A percentile compares a stretch with the other conserved stretches of the same genome.
phyloP scores from a whole-genome alignment of 2,329 filamentous ascomycete genomes.

The Westerdykella aurantiaca region DNA sequence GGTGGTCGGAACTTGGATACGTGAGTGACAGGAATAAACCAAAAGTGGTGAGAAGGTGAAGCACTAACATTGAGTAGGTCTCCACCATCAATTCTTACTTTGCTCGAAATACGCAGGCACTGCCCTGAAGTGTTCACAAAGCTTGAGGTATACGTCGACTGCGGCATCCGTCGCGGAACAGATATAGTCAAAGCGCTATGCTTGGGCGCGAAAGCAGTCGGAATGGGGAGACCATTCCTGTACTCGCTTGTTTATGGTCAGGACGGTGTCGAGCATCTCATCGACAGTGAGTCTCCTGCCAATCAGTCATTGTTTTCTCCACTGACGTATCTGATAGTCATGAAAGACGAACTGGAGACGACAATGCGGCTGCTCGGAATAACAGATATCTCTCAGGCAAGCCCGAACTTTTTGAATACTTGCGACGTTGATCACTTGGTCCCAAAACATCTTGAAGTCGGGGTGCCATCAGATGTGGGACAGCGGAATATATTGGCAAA shows the following conservation, averaged over 20 bases:
- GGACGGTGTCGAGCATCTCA: slow-evolving; percentile 41
- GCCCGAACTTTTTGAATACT: too few species aligned
- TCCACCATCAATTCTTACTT: slow-evolving; percentile 51
- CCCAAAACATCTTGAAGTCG: too few species aligned
- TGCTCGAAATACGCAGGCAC: slow-evolving; percentile 58
- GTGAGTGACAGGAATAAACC: slow-evolving; percentile 9
- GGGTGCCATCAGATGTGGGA: too few species aligned
- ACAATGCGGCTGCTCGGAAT: too few species aligned
- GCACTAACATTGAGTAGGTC: slow-evolving; percentile 17
- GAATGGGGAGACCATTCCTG: slow-evolving; percentile 57
- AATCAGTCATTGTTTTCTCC: not conserved
- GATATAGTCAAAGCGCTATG: slow-evolving; percentile 57
- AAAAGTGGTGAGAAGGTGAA: not conserved
- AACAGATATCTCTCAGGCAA: too few species aligned
- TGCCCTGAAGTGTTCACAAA: slow-evolving; percentile 55
- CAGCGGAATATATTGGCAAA: too few species aligned
- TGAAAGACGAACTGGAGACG: slow-evolving; percentile 16
- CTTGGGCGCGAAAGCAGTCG: slow-evolving; percentile 57
- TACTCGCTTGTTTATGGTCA: slow-evolving; percentile 58
- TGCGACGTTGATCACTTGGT: too few species aligned
- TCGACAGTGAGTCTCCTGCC: slow-evolving; percentile 8
- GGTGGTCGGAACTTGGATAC: slow-evolving; percentile 46
- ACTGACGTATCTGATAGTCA: slow-evolving; percentile 2
- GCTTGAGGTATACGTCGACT: slow-evolving; percentile 60
- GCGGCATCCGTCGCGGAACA: slow-evolving; percentile 59